Evolutionary conservation across 164 flowering plant genomes (phyloP).

Genomic region (Warburgia ugandensis): DNA sequence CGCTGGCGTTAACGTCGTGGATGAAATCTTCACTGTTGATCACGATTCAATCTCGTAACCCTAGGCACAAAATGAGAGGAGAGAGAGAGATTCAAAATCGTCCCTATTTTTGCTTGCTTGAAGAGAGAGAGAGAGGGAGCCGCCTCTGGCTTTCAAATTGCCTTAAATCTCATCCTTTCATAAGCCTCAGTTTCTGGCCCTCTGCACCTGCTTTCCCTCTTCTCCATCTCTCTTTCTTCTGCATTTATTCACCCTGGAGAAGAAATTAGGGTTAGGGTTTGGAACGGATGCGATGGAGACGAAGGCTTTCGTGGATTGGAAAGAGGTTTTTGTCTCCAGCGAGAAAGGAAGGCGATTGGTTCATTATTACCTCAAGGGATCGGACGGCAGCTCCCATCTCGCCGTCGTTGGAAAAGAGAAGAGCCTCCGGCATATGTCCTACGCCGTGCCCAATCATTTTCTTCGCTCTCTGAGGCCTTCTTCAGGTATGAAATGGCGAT

Average conservation of each 20-base stretch:
- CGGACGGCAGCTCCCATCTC: constrained; percentile 49
- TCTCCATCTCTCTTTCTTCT: neutral
- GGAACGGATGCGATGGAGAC: constrained; percentile 1
- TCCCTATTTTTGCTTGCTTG: too few relatives aligned
- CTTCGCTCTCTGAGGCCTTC: constrained; percentile 2
- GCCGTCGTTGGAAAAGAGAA: constrained; percentile 72
- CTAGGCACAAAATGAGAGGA: too few relatives aligned
- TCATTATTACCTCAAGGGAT: constrained; percentile 48
- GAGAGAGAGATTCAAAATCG: neutral
- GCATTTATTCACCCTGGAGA: neutral
- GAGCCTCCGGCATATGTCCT: constrained; percentile 49
- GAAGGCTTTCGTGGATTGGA: constrained; percentile 44
- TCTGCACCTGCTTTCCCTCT: neutral
- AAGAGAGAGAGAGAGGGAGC: too few relatives aligned
- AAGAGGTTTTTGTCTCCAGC: constrained; percentile 48
- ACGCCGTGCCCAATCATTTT: constrained; percentile 15
- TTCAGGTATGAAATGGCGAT: constrained; percentile 28
- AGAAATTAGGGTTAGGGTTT: constrained; percentile 11
- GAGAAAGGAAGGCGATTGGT: constrained; percentile 60
- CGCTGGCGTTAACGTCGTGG: constrained; percentile 19
- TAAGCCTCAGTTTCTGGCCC: neutral
- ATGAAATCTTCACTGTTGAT: constrained; percentile 35
- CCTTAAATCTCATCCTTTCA: too few relatives aligned
- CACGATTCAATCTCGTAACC: constrained; percentile 6
- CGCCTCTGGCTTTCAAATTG: constrained; percentile 1